Conservation (phyloP, 306 rosid genomes). For the Carpinus viminea region DNA sequence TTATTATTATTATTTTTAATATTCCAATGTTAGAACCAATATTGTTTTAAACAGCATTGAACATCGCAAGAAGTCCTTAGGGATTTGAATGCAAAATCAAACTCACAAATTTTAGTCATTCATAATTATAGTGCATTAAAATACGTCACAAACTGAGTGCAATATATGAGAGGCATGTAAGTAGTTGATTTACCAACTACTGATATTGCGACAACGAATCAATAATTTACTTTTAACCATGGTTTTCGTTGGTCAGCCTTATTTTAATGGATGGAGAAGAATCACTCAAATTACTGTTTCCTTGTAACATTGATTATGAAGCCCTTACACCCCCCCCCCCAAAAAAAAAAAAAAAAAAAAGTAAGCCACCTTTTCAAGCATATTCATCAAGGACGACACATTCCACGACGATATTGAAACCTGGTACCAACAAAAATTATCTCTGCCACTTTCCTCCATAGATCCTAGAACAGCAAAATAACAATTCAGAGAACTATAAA, state of each 20-base stretch:
- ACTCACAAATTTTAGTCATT: no score
- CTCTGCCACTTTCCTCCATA: constrained; percentile 83
- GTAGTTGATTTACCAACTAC: not conserved
- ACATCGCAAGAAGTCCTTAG: not conserved
- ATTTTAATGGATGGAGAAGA: no score
- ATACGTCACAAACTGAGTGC: no score
- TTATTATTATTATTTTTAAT: not conserved
- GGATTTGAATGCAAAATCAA: not conserved
- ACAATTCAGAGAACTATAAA: constrained; percentile 15
- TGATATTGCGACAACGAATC: not conserved
- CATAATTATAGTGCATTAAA: no score
- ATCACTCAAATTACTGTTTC: no score
- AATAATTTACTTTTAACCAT: no score
- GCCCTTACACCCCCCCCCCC: not conserved
- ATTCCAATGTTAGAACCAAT: not conserved
- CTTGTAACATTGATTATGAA: no score
- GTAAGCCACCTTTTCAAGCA: constrained; percentile 73
- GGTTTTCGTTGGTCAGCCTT: no score
- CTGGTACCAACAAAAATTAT: constrained; percentile 83
- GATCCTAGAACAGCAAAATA: constrained; percentile 49
- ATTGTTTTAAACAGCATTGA: not conserved
- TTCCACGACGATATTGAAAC: constrained; percentile 74
- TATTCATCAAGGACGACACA: constrained; percentile 82
- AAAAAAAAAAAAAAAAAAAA: no score
- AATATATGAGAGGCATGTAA: no score